Percentiles rank a stretch among this genome's conserved stretches.
phyloP scores from a whole-genome alignment of 805 yeast genomes.

The Aciculoconidium aculeatum region DNA sequence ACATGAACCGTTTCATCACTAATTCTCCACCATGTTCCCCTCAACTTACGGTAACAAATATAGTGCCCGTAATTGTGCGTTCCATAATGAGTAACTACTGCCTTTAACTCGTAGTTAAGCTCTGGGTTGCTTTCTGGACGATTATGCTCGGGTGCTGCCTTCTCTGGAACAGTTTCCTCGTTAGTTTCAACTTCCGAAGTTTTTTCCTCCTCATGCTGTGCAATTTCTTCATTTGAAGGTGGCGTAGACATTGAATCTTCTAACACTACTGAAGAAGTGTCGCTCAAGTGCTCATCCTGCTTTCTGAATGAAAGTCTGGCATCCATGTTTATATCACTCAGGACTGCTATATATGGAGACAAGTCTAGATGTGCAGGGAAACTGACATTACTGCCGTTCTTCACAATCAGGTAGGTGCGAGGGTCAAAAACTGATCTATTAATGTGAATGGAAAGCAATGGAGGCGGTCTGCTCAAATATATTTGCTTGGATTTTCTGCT shows the following conservation, averaged over 20 bases:
- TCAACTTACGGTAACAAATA: slow-evolving; percentile 73
- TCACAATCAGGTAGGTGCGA: slow-evolving; percentile 71
- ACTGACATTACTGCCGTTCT: slow-evolving; percentile 75
- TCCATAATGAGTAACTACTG: slow-evolving; percentile 90
- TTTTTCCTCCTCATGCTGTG: slow-evolving; percentile 5
- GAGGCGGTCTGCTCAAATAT: slow-evolving; percentile 74
- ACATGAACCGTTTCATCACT: slow-evolving; percentile 85
- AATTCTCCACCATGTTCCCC: slow-evolving; percentile 93
- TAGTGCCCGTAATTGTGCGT: slow-evolving; percentile 98
- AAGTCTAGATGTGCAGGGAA: slow-evolving; percentile 70
- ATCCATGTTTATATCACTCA: slow-evolving; percentile 67
- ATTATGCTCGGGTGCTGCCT: neutral
- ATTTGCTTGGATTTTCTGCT: slow-evolving; percentile 82
- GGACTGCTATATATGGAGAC: slow-evolving; percentile 62
- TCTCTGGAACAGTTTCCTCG: slow-evolving; percentile 3
- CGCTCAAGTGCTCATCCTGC: slow-evolving; percentile 45
- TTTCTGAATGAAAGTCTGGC: slow-evolving; percentile 72
- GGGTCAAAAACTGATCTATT: slow-evolving; percentile 93
- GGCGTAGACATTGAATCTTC: too few species aligned
- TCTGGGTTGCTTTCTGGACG: slow-evolving; percentile 37
- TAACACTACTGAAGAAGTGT: too few species aligned
- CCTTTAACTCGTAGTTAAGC: slow-evolving; percentile 64
- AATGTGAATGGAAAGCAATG: slow-evolving; percentile 76
- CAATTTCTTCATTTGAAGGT: slow-evolving; percentile 7
- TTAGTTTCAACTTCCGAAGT: too few species aligned